These are phyloP conservation scores for Ziziphus jujuba DNA, from an alignment of 306 rosid species.

Conservation along the genomic window DNA sequence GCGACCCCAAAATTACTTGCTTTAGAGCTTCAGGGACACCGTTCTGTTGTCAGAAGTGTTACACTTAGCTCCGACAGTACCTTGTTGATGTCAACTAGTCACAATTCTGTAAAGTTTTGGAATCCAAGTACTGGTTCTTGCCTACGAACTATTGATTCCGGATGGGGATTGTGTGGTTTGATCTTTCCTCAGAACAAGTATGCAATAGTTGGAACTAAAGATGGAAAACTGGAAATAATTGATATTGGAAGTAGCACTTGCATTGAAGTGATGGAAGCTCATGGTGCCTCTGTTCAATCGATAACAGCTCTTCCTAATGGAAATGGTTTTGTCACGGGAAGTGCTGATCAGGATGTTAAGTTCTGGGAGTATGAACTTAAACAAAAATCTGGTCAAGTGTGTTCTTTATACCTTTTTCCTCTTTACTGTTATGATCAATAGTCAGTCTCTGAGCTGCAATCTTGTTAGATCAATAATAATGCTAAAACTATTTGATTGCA, in stretches of 20 bases:
- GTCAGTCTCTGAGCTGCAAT: neutral
- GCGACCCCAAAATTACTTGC: conserved; percentile 51
- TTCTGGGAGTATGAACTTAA: conserved; percentile 82
- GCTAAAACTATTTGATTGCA: conserved; percentile 36
- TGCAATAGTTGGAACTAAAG: conserved; percentile 95
- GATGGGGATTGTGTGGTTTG: conserved; percentile 79
- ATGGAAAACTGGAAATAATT: conserved; percentile 74
- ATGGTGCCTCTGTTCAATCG: conserved; percentile 72
- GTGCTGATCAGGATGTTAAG: conserved; percentile 89
- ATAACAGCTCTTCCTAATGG: conserved; percentile 70
- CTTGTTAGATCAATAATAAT: conserved; percentile 1
- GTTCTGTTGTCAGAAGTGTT: conserved; percentile 85
- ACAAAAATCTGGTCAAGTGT: conserved; percentile 74
- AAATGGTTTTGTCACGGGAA: conserved; percentile 85
- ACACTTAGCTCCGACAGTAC: conserved; percentile 85
- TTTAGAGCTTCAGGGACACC: conserved; percentile 90
- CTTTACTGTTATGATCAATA: conserved; percentile 7
- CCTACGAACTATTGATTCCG: conserved; percentile 90
- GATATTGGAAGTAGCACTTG: conserved; percentile 84
- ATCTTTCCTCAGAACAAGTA: conserved; percentile 71
- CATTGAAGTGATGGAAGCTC: conserved; percentile 80
- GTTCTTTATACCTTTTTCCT: conserved; percentile 35
- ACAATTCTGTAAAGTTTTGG: conserved; percentile 89
- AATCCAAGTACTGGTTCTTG: conserved; percentile 92
- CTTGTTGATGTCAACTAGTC: conserved; percentile 94